These are phyloP conservation scores for Fraxinus angustifolia DNA, from an alignment of 305 asterid genomes.

Conservation along the genomic window DNA sequence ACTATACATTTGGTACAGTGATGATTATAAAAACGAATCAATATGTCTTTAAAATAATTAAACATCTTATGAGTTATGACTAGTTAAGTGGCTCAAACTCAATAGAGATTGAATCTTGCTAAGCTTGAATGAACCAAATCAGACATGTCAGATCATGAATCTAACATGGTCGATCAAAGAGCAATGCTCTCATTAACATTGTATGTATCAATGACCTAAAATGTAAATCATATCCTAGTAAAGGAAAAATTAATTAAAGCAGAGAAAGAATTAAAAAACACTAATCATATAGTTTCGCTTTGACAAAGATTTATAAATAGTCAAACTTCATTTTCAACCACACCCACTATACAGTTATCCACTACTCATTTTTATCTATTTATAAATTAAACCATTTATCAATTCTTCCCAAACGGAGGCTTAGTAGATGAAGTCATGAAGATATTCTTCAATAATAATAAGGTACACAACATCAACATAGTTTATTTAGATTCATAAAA, in stretches of 20 bases:
- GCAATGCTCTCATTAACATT: neutral
- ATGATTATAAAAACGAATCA: neutral
- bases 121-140: neutral
- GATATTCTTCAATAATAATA: conserved; percentile 6
- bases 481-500: conserved; percentile 14
- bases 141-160: neutral
- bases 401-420: neutral
- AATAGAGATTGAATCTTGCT: neutral
- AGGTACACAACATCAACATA: conserved; percentile 4
- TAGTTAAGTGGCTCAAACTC: neutral
- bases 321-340: neutral
- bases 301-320: neutral
- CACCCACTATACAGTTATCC: neutral
- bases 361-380: neutral
- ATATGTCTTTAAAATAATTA: neutral
- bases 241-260: neutral
- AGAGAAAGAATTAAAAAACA: neutral
- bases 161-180: neutral
- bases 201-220: neutral
- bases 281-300: neutral
- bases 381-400: neutral
- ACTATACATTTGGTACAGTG: neutral
- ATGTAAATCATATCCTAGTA: neutral
- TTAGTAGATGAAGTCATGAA: neutral
- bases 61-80: neutral